Conservation (phyloP, 106 monocot species). For the Dendrobium chrysotoxum region DNA sequence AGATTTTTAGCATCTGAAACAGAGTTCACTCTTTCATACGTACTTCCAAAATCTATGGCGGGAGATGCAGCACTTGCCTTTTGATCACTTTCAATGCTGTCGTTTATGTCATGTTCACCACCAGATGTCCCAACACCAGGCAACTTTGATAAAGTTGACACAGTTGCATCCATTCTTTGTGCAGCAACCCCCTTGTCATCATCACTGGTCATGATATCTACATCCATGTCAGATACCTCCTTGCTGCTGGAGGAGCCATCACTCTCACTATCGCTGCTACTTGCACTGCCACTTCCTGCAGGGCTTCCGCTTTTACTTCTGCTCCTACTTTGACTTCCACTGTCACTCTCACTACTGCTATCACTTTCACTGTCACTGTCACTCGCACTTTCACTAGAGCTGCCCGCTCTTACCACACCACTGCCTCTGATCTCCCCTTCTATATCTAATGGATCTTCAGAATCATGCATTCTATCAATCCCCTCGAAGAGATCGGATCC, state of each 20-base stretch:
- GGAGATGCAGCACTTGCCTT: slow-evolving; percentile 23
- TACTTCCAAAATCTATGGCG: slow-evolving; percentile 20
- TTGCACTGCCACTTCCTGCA: slow-evolving; percentile 64
- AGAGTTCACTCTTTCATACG: slow-evolving; percentile 13
- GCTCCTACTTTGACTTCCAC: slow-evolving; percentile 68
- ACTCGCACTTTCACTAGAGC: slow-evolving; percentile 86
- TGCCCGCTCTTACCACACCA: slow-evolving; percentile 32
- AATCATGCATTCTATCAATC: slow-evolving; percentile 29
- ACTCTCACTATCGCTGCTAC: slow-evolving; percentile 95
- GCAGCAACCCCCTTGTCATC: slow-evolving; percentile 51
- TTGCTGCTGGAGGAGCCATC: slow-evolving; percentile 89
- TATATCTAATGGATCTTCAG: slow-evolving; percentile 26
- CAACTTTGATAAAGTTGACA: slow-evolving; percentile 23
- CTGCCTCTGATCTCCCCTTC: slow-evolving; percentile 31
- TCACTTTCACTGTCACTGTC: slow-evolving; percentile 30
- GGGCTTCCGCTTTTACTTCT: slow-evolving; percentile 50
- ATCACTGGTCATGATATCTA: slow-evolving; percentile 81
- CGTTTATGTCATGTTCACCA: slow-evolving; percentile 22
- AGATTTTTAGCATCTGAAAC: slow-evolving; percentile 18
- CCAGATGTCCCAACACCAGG: slow-evolving; percentile 12
- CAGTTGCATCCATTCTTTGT: slow-evolving; percentile 15
- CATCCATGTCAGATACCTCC: slow-evolving; percentile 79
- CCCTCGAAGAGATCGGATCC: slow-evolving; percentile 45
- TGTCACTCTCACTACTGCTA: slow-evolving; percentile 12
- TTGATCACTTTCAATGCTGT: slow-evolving; percentile 12